Percentiles rank a stretch among this genome's conserved stretches.
Evolutionary conservation across 495 filamentous ascomycete species (phyloP).

Genomic region (Hypoxylon subgilvum): DNA sequence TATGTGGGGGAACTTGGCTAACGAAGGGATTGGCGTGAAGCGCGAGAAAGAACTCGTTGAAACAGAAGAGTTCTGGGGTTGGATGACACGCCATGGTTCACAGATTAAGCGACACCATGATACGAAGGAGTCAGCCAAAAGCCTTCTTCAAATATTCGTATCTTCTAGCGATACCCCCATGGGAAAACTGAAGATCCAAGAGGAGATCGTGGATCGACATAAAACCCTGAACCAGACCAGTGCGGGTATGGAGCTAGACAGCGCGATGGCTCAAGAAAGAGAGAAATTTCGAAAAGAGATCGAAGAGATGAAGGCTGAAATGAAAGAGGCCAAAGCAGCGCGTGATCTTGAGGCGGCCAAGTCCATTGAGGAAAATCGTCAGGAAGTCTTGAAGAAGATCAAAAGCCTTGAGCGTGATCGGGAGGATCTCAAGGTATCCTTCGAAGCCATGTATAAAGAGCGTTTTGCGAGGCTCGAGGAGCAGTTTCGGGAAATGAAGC

Average conservation of each 20-base stretch:
- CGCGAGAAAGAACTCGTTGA: constrained; percentile 43
- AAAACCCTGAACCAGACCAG: constrained; percentile 36
- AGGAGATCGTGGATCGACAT: constrained; percentile 37
- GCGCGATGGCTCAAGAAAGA: constrained; percentile 25
- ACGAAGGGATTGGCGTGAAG: constrained; percentile 13
- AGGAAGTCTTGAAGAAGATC: background rate
- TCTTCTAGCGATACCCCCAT: constrained; percentile 7
- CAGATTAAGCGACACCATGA: constrained; percentile 27
- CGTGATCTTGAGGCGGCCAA: constrained; percentile 19
- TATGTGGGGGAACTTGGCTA: constrained; percentile 46
- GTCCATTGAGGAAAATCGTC: background rate
- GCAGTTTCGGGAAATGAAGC: too few species aligned
- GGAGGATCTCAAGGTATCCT: background rate
- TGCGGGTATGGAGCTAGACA: constrained; percentile 36
- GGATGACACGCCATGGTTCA: constrained; percentile 40
- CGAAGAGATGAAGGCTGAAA: constrained; percentile 19
- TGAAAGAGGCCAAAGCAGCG: constrained; percentile 29
- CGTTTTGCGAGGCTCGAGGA: background rate
- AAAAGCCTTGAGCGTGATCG: background rate
- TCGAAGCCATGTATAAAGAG: background rate
- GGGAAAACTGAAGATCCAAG: constrained; percentile 39
- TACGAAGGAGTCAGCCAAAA: constrained; percentile 40
- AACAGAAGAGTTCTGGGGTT: constrained; percentile 46
- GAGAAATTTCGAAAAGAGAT: constrained; percentile 30
- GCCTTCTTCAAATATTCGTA: constrained; percentile 24